phyloP scores from a whole-genome alignment of 805 yeast species.

The Blastobotrys americana region DNA sequence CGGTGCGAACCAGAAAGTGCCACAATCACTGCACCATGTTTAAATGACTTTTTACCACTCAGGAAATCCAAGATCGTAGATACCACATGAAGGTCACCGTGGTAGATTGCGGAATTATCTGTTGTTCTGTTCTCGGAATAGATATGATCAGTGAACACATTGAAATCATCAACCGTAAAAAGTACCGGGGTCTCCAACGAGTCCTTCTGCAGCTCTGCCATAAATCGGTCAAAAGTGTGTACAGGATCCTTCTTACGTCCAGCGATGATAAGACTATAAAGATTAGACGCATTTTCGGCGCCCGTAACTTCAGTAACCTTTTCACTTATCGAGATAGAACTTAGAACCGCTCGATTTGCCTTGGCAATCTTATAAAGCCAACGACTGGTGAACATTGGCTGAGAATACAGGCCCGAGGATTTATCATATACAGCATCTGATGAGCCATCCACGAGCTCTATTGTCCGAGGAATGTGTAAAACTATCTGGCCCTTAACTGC shows the following conservation, averaged over 20 bases:
- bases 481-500: constrained; percentile 38
- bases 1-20: constrained; percentile 54
- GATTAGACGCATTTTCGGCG: background rate
- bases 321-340: constrained; percentile 31
- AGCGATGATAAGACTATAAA: constrained; percentile 14
- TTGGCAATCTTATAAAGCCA: constrained; percentile 46
- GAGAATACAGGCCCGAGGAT: constrained; percentile 47
- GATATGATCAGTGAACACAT: constrained; percentile 49
- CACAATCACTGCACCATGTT: constrained; percentile 56
- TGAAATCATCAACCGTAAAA: constrained; percentile 68
- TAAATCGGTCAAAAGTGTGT: constrained; percentile 44
- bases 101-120: constrained; percentile 48
- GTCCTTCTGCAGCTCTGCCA: constrained; percentile 51
- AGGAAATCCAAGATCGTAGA: constrained; percentile 46
- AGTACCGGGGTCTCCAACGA: constrained; percentile 44
- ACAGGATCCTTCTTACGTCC: constrained; percentile 18
- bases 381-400: constrained; percentile 67
- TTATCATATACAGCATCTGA: constrained; percentile 56
- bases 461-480: constrained; percentile 58
- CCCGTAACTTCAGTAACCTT: constrained; percentile 1
- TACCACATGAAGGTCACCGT: constrained; percentile 58
- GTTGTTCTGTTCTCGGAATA: constrained; percentile 54
- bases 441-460: constrained; percentile 60
- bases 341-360: constrained; percentile 39
- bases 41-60: constrained; percentile 46